phyloP scores from a whole-genome alignment of 495 filamentous ascomycete species.

The Annulohypoxylon nitens region DNA sequence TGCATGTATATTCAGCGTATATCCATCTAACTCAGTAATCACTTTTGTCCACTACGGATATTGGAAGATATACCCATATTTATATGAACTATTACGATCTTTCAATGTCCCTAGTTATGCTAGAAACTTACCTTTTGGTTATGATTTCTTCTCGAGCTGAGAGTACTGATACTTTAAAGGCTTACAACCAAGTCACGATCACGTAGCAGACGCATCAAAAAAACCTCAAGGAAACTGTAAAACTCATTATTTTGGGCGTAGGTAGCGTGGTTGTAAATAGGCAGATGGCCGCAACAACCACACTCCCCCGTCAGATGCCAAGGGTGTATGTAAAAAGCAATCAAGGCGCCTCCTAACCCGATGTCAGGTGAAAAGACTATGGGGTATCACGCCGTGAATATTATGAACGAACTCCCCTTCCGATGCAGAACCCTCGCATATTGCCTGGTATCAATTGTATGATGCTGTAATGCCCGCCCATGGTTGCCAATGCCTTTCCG shows the following conservation, averaged over 20 bases:
- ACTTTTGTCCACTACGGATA: too few species aligned
- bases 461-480: conserved; percentile 29
- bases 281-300: background rate
- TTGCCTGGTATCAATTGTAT: conserved; percentile 20
- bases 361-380: conserved; percentile 23
- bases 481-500: conserved; percentile 15
- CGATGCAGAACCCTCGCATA: conserved; percentile 35
- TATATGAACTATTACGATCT: too few species aligned
- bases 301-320: background rate
- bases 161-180: background rate
- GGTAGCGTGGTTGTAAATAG: background rate
- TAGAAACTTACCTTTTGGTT: background rate
- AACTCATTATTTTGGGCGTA: background rate
- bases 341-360: conserved; percentile 2
- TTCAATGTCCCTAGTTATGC: too few species aligned
- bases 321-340: conserved; percentile 6
- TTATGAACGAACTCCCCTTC: conserved; percentile 43
- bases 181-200: background rate
- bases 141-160: background rate
- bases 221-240: background rate
- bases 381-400: conserved; percentile 44
- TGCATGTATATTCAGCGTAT: background rate
- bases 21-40: too few species aligned
- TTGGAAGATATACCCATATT: too few species aligned
- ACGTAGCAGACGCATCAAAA: background rate